Percentiles rank a stretch among this genome's conserved stretches.
Conservation (phyloP, 768 basidiomycete genomes). For the Neoboletus brunneissimus region DNA sequence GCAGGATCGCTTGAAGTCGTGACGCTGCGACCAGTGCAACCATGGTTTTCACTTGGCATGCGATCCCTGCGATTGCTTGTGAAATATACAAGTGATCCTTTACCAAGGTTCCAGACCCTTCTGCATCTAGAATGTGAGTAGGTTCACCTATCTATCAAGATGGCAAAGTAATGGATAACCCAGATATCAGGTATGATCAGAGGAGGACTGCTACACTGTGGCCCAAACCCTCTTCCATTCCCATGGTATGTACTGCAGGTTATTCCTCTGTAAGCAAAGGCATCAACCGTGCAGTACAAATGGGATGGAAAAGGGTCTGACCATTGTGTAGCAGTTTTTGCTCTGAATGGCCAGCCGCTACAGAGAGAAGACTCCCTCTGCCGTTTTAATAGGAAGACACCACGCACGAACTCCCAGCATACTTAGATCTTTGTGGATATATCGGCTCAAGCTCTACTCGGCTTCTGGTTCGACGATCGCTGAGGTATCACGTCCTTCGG, state of each 20-base stretch:
- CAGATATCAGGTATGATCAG: constrained; percentile 1
- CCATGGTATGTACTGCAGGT: constrained; percentile 43
- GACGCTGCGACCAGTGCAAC: background rate
- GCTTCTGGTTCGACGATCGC: background rate
- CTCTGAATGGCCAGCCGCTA: constrained; percentile 5
- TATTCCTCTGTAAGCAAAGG: constrained; percentile 30
- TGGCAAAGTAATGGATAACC: background rate
- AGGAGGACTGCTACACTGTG: constrained; percentile 16
- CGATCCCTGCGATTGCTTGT: background rate
- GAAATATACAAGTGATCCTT: background rate
- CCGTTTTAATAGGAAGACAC: constrained; percentile 9
- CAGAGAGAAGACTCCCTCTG: background rate
- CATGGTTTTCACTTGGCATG: background rate
- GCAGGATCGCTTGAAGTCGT: background rate
- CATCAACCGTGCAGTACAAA: constrained; percentile 25
- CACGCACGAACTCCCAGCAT: background rate
- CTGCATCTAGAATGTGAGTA: background rate
- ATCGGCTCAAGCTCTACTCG: background rate
- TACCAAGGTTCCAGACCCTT: background rate
- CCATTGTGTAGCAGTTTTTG: constrained; percentile 25
- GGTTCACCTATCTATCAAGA: background rate
- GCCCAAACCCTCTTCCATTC: constrained; percentile 45
- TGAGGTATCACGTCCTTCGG: background rate
- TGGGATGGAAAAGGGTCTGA: constrained; percentile 28
- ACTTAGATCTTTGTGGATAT: constrained; percentile 5